Evolutionary conservation across 2,329 filamentous ascomycete genomes (phyloP), one percentile per base, ranked within the genome.

Genomic region (Sclerotinia minor): DNA sequence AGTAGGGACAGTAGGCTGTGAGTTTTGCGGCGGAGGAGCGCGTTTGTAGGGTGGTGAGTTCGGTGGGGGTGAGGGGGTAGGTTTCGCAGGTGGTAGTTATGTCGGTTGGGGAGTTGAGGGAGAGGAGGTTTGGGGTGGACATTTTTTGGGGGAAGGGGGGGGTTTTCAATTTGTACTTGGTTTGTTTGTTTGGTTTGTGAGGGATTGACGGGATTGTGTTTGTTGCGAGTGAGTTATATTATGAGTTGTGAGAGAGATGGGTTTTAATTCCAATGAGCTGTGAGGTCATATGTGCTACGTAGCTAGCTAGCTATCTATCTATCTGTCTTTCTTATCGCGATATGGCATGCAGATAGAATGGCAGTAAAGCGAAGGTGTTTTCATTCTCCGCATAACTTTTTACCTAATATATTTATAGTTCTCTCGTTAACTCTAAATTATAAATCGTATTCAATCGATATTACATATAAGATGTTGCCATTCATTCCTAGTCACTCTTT

Each of bases 21-120:
- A 83, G 83, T 79, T 96, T 96, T 69, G 94, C 92, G 7, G 86
- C 86, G 65, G 86, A 82, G 72, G 94, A 71, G 91, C 92, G 26
- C 84, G 86, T 69, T 85, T 83, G 73, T 59, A 97, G 85, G 53
- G 82, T 81, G 69, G 82, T 77, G 77, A 96, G 86, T 77, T 96
- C 89, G 60, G 81, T 77, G 21, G 79, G 77, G 13, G 85, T 87
- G 54, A 96, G 81, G 76, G 77, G 77, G 77, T 84, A 78, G 44
- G 77, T 72, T 54, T 47, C 5, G 41, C 65, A 63, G 29, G 49
- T 26, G 21, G 26, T 54, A 45, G 44, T 50, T 8, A 67, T 17
- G 21, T 67, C 65, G 21, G 65, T 47, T 6, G 24, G 9, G 19
- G 24, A 47, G 49, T 49, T 67, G 29, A 47, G 53, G 24, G 44